Base-by-base conservation (phyloP, 164 flowering plant genomes). In the Dillenia turbinata region DNA sequence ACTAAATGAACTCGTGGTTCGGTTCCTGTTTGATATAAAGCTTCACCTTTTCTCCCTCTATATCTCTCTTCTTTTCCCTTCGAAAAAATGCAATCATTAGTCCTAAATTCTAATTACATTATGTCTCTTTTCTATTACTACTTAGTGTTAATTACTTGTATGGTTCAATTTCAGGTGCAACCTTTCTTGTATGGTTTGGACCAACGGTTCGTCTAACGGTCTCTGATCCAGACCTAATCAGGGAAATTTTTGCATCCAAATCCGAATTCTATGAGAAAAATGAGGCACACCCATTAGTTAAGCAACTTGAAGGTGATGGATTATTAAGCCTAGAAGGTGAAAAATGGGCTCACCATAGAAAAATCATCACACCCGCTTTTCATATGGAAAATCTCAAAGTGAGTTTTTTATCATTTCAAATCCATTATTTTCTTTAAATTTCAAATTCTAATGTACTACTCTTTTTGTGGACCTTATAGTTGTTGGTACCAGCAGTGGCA, bases 261-360 rank as follows among this genome's bases (percentile, higher is more conserved):
- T 77, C 97, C 0, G 91, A 90, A 57, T 78, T 77, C 54, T 95
- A 85, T 52, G 99, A 95, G 79, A 92, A 92, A 61, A 81, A 75
- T 45, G 99, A 95, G 59, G 75, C 96, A 10, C 96, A 81, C 74
- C 97, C 94, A 9, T 81, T 92, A 7, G 75, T 92, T 16, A 85
- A 79, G 57, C 90, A 92, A 74, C 96, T 95, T 19, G 99, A 95
- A 79, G 99, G 99, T 22, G 88, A 88, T 68, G 97, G 99, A 8
- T 84, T 95, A 1, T 63, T 92, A 2, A 92, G 92, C 68, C 97
- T 95, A 81, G 87, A 87, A 66, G 99, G 97, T 0, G 81, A 92
- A 62, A 92, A 92, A 82, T 95, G 99, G 99, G 96, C 97, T 74
- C 92, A 83, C 76, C 99, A 92, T 63, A 71, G 99, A 14, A 92